Evolutionary conservation across 176 grass and related monocot species (phyloP).

Genomic region (Raddia guianensis): DNA sequence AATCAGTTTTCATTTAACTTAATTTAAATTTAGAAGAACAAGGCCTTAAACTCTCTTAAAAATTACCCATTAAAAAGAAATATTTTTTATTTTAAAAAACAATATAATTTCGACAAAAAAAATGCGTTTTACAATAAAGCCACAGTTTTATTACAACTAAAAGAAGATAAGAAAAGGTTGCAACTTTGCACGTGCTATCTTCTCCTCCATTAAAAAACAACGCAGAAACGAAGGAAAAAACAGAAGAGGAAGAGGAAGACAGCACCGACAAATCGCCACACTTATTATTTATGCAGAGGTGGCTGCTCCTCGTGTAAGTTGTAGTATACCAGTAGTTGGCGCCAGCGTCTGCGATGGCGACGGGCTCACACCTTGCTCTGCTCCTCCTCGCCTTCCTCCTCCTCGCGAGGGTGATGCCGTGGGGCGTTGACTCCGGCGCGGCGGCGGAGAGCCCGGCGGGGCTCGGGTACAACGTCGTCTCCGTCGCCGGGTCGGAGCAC

Average conservation of each 20-base stretch:
- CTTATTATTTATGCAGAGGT: neutral
- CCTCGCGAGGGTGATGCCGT: neutral
- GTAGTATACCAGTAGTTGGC: neutral
- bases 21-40: too few species aligned
- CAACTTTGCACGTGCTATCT: neutral
- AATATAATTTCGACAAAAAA: too few species aligned
- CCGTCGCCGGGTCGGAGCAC: neutral
- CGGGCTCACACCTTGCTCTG: neutral
- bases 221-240: too few species aligned
- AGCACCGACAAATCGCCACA: neutral
- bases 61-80: too few species aligned
- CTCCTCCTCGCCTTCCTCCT: slow-evolving; percentile 19
- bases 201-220: neutral
- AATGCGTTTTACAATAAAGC: too few species aligned
- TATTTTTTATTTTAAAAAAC: too few species aligned
- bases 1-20: too few species aligned
- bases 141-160: too few species aligned
- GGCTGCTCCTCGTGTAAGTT: too few species aligned
- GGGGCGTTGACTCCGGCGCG: neutral
- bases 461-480: slow-evolving; percentile 51
- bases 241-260: neutral
- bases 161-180: too few species aligned
- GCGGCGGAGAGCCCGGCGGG: neutral
- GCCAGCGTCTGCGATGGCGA: slow-evolving; percentile 1
- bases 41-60: too few species aligned